Evolutionary conservation across 331 rosid genomes (phyloP).

Genomic region (Rosa hybrid): DNA sequence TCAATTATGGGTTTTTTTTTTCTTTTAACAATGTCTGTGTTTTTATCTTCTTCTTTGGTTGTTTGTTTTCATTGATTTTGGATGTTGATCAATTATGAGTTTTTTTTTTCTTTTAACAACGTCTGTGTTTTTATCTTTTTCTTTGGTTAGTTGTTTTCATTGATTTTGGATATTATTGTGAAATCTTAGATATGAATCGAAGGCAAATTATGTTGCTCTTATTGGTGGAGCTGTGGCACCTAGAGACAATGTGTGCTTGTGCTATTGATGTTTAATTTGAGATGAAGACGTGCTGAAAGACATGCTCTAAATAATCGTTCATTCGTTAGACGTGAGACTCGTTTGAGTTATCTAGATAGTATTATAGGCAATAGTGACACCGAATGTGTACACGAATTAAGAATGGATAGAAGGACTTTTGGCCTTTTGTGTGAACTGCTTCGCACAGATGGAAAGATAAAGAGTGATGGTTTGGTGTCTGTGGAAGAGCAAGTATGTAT

Average conservation of each 20-base stretch:
- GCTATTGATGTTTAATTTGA: background rate
- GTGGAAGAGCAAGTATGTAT: slow-evolving; percentile 10
- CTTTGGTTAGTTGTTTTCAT: too few species aligned
- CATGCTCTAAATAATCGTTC: background rate
- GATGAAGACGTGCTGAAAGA: background rate
- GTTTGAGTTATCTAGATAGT: background rate
- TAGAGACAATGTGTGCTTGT: background rate
- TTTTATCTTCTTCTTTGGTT: too few species aligned
- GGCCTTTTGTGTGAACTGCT: background rate
- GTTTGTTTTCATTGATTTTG: too few species aligned
- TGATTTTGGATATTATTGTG: too few species aligned
- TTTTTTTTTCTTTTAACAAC: too few species aligned
- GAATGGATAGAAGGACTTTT: background rate
- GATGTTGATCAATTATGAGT: too few species aligned
- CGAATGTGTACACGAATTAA: background rate
- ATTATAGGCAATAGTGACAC: slow-evolving; percentile 6
- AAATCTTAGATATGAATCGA: slow-evolving; percentile 7
- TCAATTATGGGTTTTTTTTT: too few species aligned
- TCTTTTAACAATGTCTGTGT: too few species aligned
- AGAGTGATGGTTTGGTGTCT: background rate
- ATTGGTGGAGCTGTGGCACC: background rate
- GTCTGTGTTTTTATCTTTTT: too few species aligned
- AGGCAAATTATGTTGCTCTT: background rate
- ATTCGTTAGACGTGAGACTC: background rate
- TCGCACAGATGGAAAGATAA: background rate